These are phyloP conservation scores for Rhizomucor miehei DNA, from an alignment of 371 early-diverging fungal genomes.

Conservation along the genomic window DNA sequence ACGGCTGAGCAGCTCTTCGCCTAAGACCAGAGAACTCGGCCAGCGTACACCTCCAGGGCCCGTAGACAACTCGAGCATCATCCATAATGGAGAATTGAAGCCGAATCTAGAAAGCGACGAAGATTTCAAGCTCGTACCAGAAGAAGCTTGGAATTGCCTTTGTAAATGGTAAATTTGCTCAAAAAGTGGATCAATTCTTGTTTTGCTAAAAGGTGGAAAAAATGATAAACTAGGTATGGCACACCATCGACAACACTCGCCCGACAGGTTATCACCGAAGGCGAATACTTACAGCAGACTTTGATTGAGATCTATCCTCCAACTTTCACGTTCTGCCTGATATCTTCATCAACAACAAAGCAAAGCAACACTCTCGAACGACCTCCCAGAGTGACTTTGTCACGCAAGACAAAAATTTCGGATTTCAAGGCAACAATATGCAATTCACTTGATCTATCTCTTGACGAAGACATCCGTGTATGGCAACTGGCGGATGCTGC, in stretches of 20 bases:
- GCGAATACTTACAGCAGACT: constrained; percentile 1
- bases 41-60: constrained; percentile 14
- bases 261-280: constrained; percentile 13
- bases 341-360: neutral
- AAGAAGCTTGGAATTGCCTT: constrained; percentile 17
- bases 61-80: constrained; percentile 9
- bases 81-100: constrained; percentile 6
- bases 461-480: constrained; percentile 8
- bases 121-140: constrained; percentile 13
- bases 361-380: constrained; percentile 3
- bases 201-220: neutral
- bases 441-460: constrained; percentile 16
- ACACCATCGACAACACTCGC: neutral
- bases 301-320: constrained; percentile 13
- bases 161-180: constrained; percentile 8
- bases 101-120: constrained; percentile 8
- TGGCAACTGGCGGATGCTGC: constrained; percentile 8
- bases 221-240: constrained; percentile 8
- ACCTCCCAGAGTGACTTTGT: constrained; percentile 12
- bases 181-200: neutral
- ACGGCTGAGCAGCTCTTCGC: constrained; percentile 10
- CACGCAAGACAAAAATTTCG: constrained; percentile 7
- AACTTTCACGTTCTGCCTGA: constrained; percentile 6
- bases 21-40: constrained; percentile 10
- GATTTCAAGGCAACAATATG: constrained; percentile 7